Base-by-base conservation (phyloP, 257 asterid species). In the Fraxinus anomala region DNA sequence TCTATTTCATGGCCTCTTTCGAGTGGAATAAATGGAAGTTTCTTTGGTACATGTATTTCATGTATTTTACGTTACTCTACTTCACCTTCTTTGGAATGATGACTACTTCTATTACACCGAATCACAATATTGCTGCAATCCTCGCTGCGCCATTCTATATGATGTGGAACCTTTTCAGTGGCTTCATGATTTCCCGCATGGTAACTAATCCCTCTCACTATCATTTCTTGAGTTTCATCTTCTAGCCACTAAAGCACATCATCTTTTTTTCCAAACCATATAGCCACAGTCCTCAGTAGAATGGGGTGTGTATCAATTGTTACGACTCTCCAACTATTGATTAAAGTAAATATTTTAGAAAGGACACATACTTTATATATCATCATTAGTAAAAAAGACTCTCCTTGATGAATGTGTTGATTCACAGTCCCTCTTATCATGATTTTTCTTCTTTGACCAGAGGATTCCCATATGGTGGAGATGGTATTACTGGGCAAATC, bases 381-480 rank as follows among this genome's bases (percentile, higher is more conserved):
- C 19, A 44, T 44, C 51, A 44, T 44, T 44, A 44, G 51, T 44
- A 11, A 44, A 44, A 14, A 44, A 44, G 61, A 74, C 61, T 28
- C 28, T 72, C 9, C 36, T 34, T 0, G 24, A 68, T 31, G 23
- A 56, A 56, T 56, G 28, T 56, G 23, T 56, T 56, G 66, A 56
- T 19, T 19, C 6, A 5, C 2, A 9, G 66, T 5, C 3, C 24
- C 28, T 56, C 26, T 56, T 56, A n/a, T 54, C 23, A 7, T 56
- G 8, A 2, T 56, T 51, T 61, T 68, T 33, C 16, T 13, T 68
- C 31, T 37, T 80, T 70, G 16, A 68, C 19, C 84, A 94, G 98
- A 92, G 97, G 82, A 94, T 94, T 23, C 98, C 97, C 0, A 75
- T 94, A 63, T 94, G 97, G 97, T 94, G 98, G 98, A 91, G 93